phyloP scores from a whole-genome alignment of 805 yeast genomes.

The Saccharomycopsis lassenensis region DNA sequence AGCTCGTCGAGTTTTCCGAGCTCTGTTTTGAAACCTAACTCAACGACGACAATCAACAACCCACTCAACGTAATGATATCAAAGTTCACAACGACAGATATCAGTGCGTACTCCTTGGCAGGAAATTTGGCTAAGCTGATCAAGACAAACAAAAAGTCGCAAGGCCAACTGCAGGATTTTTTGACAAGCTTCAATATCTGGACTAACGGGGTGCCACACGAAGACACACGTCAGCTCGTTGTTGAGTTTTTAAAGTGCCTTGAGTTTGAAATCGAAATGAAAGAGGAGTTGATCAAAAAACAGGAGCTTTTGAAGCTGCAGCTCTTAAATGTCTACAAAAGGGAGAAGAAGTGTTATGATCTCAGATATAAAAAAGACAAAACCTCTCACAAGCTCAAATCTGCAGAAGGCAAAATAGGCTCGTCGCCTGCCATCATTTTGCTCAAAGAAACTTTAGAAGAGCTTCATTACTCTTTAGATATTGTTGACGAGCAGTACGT shows the following conservation, averaged over 20 bases:
- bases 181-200: constrained; percentile 32
- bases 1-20: no score
- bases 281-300: constrained; percentile 30
- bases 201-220: constrained; percentile 30
- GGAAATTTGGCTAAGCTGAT: constrained; percentile 28
- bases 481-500: constrained; percentile 42
- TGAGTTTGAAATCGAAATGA: constrained; percentile 28
- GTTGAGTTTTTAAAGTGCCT: constrained; percentile 31
- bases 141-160: constrained; percentile 29
- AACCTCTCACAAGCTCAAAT: constrained; percentile 27
- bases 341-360: constrained; percentile 38
- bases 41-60: constrained; percentile 15
- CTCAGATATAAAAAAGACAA: constrained; percentile 28
- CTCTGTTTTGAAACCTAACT: constrained; percentile 10
- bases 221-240: constrained; percentile 30
- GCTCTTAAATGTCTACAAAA: constrained; percentile 34
- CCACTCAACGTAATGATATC: constrained; percentile 22
- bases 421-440: constrained; percentile 34
- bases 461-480: constrained; percentile 37
- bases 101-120: constrained; percentile 25
- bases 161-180: constrained; percentile 29
- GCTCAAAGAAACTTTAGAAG: constrained; percentile 41
- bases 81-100: constrained; percentile 19
- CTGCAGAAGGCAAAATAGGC: constrained; percentile 33
- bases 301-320: constrained; percentile 34